These are phyloP conservation scores for Talaromyces marneffei DNA, from an alignment of 2,329 filamentous ascomycete genomes.

Conservation along the genomic window DNA sequence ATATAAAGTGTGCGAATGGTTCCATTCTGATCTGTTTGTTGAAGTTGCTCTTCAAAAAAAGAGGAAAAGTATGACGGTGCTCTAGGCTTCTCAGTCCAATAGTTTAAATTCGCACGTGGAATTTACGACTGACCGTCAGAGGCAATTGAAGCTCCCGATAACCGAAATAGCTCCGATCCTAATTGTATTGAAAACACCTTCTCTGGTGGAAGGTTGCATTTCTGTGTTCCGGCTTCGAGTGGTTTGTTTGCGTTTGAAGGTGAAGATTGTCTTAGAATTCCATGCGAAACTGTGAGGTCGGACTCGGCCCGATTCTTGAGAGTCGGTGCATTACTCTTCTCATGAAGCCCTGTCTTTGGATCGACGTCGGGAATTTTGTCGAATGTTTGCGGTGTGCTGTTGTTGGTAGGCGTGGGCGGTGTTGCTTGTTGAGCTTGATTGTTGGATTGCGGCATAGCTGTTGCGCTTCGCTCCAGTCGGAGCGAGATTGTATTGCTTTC, in stretches of 20 bases:
- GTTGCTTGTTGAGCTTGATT: neutral
- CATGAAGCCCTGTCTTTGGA: constrained; percentile 5
- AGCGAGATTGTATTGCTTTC: neutral
- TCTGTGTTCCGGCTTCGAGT: neutral
- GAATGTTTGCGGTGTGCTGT: constrained; percentile 9
- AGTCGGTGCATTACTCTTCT: neutral
- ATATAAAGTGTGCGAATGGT: constrained; percentile 81
- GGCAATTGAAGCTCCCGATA: constrained; percentile 64
- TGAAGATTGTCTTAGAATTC: constrained; percentile 1
- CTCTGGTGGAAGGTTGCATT: constrained; percentile 45
- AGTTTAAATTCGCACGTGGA: constrained; percentile 12
- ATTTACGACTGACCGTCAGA: constrained; percentile 58
- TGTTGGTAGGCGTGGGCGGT: neutral
- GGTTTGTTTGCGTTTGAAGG: neutral
- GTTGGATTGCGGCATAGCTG: neutral
- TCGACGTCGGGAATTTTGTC: constrained; percentile 12
- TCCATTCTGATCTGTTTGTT: constrained; percentile 53
- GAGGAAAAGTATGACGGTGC: constrained; percentile 95
- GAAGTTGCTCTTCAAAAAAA: constrained; percentile 81
- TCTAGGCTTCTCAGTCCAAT: constrained; percentile 51
- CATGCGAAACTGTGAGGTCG: constrained; percentile 3
- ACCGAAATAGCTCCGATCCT: constrained; percentile 60
- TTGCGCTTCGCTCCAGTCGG: neutral
- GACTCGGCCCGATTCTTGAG: neutral
- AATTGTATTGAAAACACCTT: constrained; percentile 67